A percentile compares a stretch with the other conserved stretches of the same genome.
Evolutionary conservation across 805 yeast species (phyloP).

Genomic region (Candida verbasci): DNA sequence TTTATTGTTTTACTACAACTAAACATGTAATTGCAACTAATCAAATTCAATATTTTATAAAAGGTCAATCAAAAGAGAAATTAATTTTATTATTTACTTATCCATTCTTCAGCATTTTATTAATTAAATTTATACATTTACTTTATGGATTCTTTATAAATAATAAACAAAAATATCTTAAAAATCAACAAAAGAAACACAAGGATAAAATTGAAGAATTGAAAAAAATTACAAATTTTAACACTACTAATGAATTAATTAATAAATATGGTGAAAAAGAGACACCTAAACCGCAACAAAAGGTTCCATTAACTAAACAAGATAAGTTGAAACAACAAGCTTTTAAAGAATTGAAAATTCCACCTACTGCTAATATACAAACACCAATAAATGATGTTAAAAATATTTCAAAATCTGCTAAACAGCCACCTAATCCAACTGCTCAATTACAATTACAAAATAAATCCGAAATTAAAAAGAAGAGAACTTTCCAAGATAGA

Average conservation of each 20-base stretch:
- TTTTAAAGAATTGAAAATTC: slow-evolving; percentile 3
- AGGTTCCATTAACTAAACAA: not conserved
- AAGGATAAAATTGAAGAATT: slow-evolving; percentile 57
- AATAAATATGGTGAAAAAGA: slow-evolving; percentile 42
- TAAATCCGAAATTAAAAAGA: not conserved
- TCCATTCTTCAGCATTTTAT: slow-evolving; percentile 19
- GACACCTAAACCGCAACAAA: slow-evolving; percentile 3
- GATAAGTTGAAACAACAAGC: not conserved
- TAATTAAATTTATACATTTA: slow-evolving; percentile 14
- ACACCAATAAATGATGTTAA: too few relatives aligned
- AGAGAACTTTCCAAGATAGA: slow-evolving; percentile 31
- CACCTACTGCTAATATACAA: slow-evolving; percentile 3
- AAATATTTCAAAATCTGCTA: too few relatives aligned
- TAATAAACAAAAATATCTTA: slow-evolving; percentile 16
- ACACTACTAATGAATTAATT: slow-evolving; percentile 69
- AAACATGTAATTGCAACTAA: slow-evolving; percentile 10
- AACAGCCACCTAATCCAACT: not conserved
- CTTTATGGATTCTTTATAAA: slow-evolving; percentile 17
- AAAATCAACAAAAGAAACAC: slow-evolving; percentile 41
- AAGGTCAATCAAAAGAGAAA: slow-evolving; percentile 18
- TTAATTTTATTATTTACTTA: slow-evolving; percentile 15
- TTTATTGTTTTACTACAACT: slow-evolving; percentile 17
- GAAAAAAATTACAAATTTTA: slow-evolving; percentile 69
- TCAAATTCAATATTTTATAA: slow-evolving; percentile 19
- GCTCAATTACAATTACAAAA: not conserved